These are phyloP conservation scores for Datura wrightii DNA, from an alignment of 257 asterid species.

Conservation along the genomic window DNA sequence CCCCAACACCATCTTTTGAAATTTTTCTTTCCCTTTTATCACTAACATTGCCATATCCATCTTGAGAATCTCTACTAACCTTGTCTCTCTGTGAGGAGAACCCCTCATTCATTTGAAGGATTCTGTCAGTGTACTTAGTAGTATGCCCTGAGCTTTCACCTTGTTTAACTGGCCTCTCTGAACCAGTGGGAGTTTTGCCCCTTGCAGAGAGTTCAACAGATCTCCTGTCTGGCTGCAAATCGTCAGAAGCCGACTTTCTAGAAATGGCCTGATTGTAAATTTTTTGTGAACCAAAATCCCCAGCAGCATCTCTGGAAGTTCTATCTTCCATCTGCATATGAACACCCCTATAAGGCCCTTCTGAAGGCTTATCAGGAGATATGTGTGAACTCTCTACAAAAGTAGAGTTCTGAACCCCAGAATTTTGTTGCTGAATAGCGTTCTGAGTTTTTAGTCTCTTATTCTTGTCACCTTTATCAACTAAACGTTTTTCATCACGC, in stretches of 20 bases:
- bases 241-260: constrained; percentile 52
- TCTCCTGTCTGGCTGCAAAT: constrained; percentile 58
- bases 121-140: constrained; percentile 58
- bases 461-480: constrained; percentile 49
- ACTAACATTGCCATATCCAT: constrained; percentile 45
- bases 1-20: constrained; percentile 54
- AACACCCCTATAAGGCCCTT: constrained; percentile 43
- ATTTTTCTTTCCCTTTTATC: constrained; percentile 50
- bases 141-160: constrained; percentile 50
- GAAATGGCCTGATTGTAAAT: constrained; percentile 49
- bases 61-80: constrained; percentile 45
- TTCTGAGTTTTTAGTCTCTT: constrained; percentile 64
- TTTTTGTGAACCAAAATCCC: constrained; percentile 53
- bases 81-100: constrained; percentile 50
- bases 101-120: constrained; percentile 53
- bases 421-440: constrained; percentile 49
- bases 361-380: constrained; percentile 61
- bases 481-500: constrained; percentile 54
- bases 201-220: constrained; percentile 49
- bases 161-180: constrained; percentile 63
- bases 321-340: constrained; percentile 46
- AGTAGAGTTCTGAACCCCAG: constrained; percentile 56
- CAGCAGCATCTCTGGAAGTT: constrained; percentile 45
- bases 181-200: constrained; percentile 50
- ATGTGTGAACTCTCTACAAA: constrained; percentile 64